Evolutionary conservation across 169 alveolate species (phyloP).

Genomic region (Babesia bovis): DNA sequence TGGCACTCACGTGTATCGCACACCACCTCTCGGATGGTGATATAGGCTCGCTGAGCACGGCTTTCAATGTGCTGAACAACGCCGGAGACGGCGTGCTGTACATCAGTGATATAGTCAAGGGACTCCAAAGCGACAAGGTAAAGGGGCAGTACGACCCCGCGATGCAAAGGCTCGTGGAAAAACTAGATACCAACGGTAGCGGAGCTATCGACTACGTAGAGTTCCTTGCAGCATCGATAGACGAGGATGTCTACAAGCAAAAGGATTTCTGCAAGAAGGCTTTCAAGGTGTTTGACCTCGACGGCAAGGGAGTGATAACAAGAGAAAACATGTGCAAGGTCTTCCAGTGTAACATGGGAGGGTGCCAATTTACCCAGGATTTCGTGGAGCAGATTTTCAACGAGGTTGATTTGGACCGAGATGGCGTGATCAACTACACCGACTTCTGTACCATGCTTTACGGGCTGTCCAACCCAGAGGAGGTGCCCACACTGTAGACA

Average conservation of each 20-base stretch:
- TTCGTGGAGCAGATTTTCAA: constrained; percentile 59
- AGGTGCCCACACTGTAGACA: constrained; percentile 5
- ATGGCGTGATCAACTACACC: constrained; percentile 74
- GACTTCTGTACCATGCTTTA: constrained; percentile 76
- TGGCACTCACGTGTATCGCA: constrained; percentile 93
- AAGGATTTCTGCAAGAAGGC: constrained; percentile 87
- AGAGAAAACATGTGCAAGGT: constrained; percentile 75
- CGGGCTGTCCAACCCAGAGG: constrained; percentile 48
- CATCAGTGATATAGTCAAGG: constrained; percentile 66
- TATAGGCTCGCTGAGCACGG: constrained; percentile 84
- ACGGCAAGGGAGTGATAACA: constrained; percentile 87
- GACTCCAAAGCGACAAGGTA: constrained; percentile 70
- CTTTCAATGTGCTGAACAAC: constrained; percentile 87
- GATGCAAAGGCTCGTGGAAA: constrained; percentile 72
- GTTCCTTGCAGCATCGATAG: constrained; percentile 92
- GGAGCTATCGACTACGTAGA: constrained; percentile 93
- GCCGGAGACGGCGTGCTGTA: constrained; percentile 91
- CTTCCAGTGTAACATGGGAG: constrained; percentile 34
- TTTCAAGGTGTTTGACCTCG: constrained; percentile 89
- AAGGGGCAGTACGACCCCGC: constrained; percentile 60
- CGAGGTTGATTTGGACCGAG: constrained; percentile 78
- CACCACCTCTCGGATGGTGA: constrained; percentile 88
- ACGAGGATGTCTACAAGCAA: constrained; percentile 82
- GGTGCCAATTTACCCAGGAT: constrained; percentile 37
- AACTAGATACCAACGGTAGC: constrained; percentile 86